These are phyloP conservation scores for Coemansia sp. DNA, from an alignment of 192 early-diverging fungal genomes.

Conservation along the genomic window DNA sequence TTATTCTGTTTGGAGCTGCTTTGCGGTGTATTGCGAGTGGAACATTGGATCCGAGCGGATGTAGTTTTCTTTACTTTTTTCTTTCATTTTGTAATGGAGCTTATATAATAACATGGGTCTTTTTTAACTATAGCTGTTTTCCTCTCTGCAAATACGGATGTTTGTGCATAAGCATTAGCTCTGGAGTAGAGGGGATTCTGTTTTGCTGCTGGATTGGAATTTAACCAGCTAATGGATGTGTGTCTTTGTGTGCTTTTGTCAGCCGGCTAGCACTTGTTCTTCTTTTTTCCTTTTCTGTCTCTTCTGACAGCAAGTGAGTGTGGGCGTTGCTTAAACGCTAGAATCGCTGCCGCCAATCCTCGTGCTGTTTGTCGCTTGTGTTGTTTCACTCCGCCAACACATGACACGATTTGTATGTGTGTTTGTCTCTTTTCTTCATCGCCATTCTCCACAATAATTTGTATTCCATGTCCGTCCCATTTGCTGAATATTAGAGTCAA, in stretches of 20 bases:
- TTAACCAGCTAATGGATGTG: too few relatives aligned
- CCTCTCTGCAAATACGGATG: too few relatives aligned
- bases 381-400: neutral
- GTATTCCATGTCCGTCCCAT: too few relatives aligned
- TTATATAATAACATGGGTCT: conserved; percentile 6
- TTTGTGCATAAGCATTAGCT: too few relatives aligned
- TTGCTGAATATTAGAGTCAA: too few relatives aligned
- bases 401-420: neutral
- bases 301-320: neutral
- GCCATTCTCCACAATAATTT: neutral
- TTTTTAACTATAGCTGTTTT: neutral
- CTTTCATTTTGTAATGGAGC: conserved; percentile 3
- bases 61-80: conserved; percentile 5
- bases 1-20: neutral
- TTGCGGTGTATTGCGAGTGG: neutral
- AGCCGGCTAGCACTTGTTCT: neutral
- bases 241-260: neutral
- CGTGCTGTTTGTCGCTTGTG: neutral
- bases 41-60: neutral
- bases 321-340: neutral
- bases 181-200: too few relatives aligned
- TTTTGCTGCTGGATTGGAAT: too few relatives aligned
- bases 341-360: neutral
- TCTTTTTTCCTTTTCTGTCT: neutral
- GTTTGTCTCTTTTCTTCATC: neutral